Evolutionary conservation across 2,329 filamentous ascomycete species (phyloP).

Genomic region (Fusarium sarcochroum): DNA sequence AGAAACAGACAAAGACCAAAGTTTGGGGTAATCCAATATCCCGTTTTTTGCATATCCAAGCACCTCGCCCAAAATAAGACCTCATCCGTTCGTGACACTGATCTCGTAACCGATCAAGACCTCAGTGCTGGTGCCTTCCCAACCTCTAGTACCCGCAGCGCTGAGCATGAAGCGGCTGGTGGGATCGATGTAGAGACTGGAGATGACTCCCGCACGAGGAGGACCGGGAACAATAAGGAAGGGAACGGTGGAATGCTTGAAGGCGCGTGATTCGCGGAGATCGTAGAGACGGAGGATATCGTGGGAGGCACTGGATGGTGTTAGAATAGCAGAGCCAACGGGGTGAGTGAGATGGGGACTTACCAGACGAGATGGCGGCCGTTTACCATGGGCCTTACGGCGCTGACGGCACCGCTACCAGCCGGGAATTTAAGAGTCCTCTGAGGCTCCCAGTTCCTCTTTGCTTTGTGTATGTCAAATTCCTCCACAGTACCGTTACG

Average conservation of each 20-base stretch:
- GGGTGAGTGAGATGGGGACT: slow-evolving; percentile 31
- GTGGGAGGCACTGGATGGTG: slow-evolving; percentile 80
- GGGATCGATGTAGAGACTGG: slow-evolving; percentile 87
- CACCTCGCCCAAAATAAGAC: too few relatives aligned
- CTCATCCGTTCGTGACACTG: slow-evolving; percentile 48
- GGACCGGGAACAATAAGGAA: slow-evolving; percentile 97
- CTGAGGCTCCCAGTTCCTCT: slow-evolving; percentile 77
- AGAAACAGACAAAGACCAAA: not conserved
- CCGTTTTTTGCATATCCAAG: not conserved
- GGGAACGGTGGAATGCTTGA: slow-evolving; percentile 84
- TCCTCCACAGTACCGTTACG: slow-evolving; percentile 96
- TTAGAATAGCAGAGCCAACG: not conserved
- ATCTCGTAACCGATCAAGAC: slow-evolving; percentile 97
- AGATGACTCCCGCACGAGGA: slow-evolving; percentile 86
- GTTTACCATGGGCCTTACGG: slow-evolving; percentile 91
- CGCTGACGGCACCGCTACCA: slow-evolving; percentile 90
- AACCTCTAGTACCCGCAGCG: slow-evolving; percentile 91
- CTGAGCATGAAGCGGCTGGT: slow-evolving; percentile 93
- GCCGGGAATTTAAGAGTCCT: slow-evolving; percentile 88
- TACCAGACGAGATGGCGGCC: slow-evolving; percentile 88
- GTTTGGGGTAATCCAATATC: not conserved
- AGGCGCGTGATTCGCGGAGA: slow-evolving; percentile 74
- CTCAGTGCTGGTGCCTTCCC: slow-evolving; percentile 93
- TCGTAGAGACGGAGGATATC: slow-evolving; percentile 97
- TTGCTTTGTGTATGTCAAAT: slow-evolving; percentile 85